Percentiles rank a stretch among this genome's conserved stretches.
Evolutionary conservation across 495 filamentous ascomycete species (phyloP).

Genomic region (Astrothelium subdiscretum): DNA sequence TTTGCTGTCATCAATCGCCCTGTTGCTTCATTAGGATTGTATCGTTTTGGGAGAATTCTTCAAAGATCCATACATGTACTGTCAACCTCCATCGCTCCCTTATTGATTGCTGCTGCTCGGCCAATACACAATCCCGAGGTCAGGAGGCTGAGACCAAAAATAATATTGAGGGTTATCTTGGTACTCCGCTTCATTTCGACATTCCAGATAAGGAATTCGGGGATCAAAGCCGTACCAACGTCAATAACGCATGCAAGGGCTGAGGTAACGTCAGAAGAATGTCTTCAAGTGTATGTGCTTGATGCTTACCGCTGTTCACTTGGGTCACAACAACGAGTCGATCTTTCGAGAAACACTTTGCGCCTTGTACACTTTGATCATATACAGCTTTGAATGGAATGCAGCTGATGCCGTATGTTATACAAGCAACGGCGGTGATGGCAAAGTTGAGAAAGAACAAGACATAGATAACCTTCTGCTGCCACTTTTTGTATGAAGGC

Average conservation of each 20-base stretch:
- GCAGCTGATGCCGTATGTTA: not conserved
- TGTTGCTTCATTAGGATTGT: not conserved
- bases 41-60: not conserved
- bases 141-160: not conserved
- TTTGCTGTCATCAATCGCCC: not conserved
- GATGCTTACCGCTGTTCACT: not conserved
- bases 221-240: not conserved
- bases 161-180: not conserved
- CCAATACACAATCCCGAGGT: not conserved
- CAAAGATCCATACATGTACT: not conserved
- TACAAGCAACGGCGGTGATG: not conserved
- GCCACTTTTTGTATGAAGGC: not conserved
- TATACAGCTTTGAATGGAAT: not conserved
- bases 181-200: not conserved
- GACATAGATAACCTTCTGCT: not conserved
- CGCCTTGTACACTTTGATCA: not conserved
- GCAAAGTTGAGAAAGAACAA: not conserved
- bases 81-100: not conserved
- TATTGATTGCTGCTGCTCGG: not conserved
- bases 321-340: not conserved
- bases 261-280: not conserved
- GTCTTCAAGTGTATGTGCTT: not conserved
- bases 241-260: not conserved
- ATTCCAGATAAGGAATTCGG: not conserved
- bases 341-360: not conserved